A percentile compares a stretch with the other conserved stretches of the same genome.
Evolutionary conservation across 2,329 filamentous ascomycete genomes (phyloP).

Genomic region (Lizonia empirigonia): DNA sequence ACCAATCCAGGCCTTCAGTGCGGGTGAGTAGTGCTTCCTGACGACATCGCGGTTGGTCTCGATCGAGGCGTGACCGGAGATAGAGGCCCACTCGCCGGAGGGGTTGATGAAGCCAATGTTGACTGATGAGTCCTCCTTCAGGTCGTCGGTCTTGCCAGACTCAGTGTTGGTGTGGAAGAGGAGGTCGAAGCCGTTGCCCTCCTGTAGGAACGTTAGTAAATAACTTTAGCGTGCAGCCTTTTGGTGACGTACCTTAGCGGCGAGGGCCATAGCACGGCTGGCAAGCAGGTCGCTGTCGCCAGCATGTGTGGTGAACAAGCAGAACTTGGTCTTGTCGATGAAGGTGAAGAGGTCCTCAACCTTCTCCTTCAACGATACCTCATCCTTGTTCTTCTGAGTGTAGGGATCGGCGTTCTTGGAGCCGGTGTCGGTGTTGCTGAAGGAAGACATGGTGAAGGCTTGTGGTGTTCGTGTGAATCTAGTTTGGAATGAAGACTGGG

Average conservation of each 20-base stretch:
- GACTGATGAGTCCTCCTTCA: constrained; percentile 72
- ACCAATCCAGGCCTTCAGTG: constrained; percentile 83
- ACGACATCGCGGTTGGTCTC: constrained; percentile 71
- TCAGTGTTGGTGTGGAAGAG: constrained; percentile 93
- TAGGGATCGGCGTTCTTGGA: constrained; percentile 72
- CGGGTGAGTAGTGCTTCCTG: constrained; percentile 70
- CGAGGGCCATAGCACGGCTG: constrained; percentile 85
- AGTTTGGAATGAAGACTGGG: constrained; percentile 22
- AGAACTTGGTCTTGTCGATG: constrained; percentile 76
- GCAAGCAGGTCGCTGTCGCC: constrained; percentile 68
- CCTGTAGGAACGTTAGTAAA: constrained; percentile 56
- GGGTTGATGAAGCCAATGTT: constrained; percentile 81
- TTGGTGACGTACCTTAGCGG: constrained; percentile 66
- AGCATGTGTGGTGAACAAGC: constrained; percentile 84
- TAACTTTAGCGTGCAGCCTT: not conserved
- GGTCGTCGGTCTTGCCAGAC: constrained; percentile 84
- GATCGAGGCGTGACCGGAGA: constrained; percentile 74
- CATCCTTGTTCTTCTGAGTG: constrained; percentile 75
- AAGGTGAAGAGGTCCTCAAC: constrained; percentile 75
- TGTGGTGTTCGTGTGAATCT: constrained; percentile 15
- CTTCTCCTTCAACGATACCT: constrained; percentile 74
- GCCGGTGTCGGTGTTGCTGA: constrained; percentile 50
- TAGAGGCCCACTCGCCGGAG: constrained; percentile 82
- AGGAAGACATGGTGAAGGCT: constrained; percentile 40
- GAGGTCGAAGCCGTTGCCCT: constrained; percentile 77